Conservation (phyloP, 805 yeast genomes). For the Debaryomyces hansenii region DNA sequence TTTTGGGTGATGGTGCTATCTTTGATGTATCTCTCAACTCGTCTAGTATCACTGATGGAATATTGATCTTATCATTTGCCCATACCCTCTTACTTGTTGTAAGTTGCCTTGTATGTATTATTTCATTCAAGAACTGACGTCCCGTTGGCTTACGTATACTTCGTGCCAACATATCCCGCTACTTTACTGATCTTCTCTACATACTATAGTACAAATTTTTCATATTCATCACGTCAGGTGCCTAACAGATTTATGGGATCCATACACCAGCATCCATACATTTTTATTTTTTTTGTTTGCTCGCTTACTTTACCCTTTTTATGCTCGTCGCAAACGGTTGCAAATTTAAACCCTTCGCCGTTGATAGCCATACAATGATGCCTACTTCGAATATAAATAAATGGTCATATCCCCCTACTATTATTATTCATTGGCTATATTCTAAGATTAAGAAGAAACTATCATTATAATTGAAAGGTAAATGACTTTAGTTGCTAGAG, state of each 20-base stretch:
- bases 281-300: neutral
- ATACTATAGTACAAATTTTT: neutral
- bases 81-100: neutral
- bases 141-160: neutral
- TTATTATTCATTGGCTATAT: neutral
- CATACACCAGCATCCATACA: neutral
- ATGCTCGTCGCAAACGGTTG: neutral
- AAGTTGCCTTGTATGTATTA: no score
- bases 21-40: slow-evolving; percentile 7
- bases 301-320: slow-evolving; percentile 5
- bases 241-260: neutral
- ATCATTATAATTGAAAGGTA: neutral
- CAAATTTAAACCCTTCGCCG: neutral
- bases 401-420: neutral
- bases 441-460: neutral
- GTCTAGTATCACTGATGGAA: slow-evolving; percentile 4
- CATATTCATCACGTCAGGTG: neutral
- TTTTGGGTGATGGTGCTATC: slow-evolving; percentile 1
- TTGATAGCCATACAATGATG: neutral
- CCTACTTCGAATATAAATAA: neutral
- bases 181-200: neutral
- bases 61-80: neutral
- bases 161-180: neutral
- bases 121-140: neutral
- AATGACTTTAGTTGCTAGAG: neutral